phyloP scores from a whole-genome alignment of 2,329 filamentous ascomycete species.

The Nemania sp. region DNA sequence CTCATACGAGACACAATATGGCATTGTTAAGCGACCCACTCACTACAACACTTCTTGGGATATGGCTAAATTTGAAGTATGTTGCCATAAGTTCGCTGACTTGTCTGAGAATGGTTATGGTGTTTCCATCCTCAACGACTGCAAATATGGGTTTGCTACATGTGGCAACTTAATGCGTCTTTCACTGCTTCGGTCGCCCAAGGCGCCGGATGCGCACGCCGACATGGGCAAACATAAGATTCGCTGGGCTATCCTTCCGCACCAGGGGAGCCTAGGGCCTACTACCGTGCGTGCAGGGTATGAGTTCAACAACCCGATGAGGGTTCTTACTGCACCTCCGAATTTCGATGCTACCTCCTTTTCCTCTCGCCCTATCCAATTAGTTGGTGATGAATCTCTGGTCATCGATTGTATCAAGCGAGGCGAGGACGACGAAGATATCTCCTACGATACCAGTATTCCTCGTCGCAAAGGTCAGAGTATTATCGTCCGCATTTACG shows the following conservation, averaged over 20 bases:
- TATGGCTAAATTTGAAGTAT: constrained; percentile 98
- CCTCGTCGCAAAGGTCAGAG: constrained; percentile 77
- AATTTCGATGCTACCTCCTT: constrained; percentile 48
- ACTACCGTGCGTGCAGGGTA: constrained; percentile 85
- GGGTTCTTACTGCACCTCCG: constrained; percentile 60
- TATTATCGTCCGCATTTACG: constrained; percentile 87
- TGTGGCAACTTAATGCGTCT: constrained; percentile 90
- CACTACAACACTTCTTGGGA: constrained; percentile 99
- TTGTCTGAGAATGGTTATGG: constrained; percentile 89
- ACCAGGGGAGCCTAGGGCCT: constrained; percentile 76
- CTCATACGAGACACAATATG: constrained; percentile 94
- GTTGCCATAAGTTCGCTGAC: constrained; percentile 94
- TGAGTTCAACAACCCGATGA: constrained; percentile 89
- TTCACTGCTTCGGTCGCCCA: constrained; percentile 85
- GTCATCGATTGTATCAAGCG: constrained; percentile 93
- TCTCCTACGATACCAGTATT: constrained; percentile 71
- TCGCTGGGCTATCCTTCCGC: constrained; percentile 90
- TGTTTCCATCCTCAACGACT: constrained; percentile 93
- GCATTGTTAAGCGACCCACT: constrained; percentile 87
- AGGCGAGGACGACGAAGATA: constrained; percentile 86
- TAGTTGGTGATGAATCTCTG: constrained; percentile 75
- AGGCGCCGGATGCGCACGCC: constrained; percentile 91
- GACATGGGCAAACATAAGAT: constrained; percentile 93
- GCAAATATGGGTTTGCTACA: constrained; percentile 95
- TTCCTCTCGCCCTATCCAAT: constrained; percentile 65